phyloP scores from a whole-genome alignment of 2,329 filamentous ascomycete species.

The Microdochium bolleyi region DNA sequence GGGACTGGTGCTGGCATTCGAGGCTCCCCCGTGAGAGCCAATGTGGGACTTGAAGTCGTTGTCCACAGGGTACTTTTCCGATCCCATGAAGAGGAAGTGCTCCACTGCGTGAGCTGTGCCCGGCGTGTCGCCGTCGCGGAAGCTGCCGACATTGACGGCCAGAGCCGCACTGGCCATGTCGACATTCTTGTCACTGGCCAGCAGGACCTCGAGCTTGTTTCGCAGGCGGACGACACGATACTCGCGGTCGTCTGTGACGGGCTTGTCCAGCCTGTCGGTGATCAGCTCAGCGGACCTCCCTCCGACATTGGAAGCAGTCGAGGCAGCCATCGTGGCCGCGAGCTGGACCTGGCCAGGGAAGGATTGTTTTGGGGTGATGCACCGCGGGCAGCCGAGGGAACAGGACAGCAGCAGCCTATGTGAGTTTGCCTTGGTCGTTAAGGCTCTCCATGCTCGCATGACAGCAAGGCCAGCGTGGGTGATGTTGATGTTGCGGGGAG shows the following conservation, averaged over 20 bases:
- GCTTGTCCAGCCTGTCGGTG: slow-evolving; percentile 72
- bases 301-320: too few species aligned
- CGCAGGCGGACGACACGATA: slow-evolving; percentile 81
- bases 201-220: slow-evolving; percentile 82
- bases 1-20: slow-evolving; percentile 88
- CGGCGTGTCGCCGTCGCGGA: slow-evolving; percentile 88
- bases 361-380: too few species aligned
- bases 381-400: too few species aligned
- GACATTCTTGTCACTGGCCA: slow-evolving; percentile 90
- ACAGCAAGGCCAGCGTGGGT: too few species aligned
- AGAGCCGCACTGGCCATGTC: slow-evolving; percentile 95
- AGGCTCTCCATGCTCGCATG: too few species aligned
- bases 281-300: slow-evolving; percentile 31
- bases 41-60: slow-evolving; percentile 96
- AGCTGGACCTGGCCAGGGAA: too few species aligned
- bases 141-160: slow-evolving; percentile 93
- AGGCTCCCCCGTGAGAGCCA: slow-evolving; percentile 79
- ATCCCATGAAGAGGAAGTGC: slow-evolving; percentile 97
- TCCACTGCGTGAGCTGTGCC: slow-evolving; percentile 95
- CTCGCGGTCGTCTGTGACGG: slow-evolving; percentile 73
- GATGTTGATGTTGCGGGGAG: too few species aligned
- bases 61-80: slow-evolving; percentile 92
- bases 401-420: too few species aligned
- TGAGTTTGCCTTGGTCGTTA: too few species aligned
- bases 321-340: too few species aligned